Evolutionary conservation across 1,284 basidiomycete species (phyloP).

Genomic region (Cutaneotrichosporon cyanovorans): DNA sequence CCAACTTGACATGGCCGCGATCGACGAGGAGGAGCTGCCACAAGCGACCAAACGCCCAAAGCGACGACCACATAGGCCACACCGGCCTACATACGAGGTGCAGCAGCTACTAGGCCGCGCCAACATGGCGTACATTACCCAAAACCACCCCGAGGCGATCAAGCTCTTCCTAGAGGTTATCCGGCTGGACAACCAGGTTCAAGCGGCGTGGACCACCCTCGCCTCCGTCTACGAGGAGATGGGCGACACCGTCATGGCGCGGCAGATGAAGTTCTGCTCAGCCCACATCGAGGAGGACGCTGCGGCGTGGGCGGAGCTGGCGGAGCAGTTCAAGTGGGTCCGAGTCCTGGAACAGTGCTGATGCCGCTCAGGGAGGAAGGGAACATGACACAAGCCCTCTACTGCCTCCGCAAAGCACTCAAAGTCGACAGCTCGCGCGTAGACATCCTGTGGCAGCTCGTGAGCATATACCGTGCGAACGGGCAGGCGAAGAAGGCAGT

Average conservation of each 20-base stretch:
- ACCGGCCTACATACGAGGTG: slow-evolving; percentile 72
- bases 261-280: slow-evolving; percentile 81
- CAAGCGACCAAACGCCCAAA: slow-evolving; percentile 6
- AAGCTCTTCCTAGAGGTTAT: slow-evolving; percentile 84
- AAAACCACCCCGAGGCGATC: slow-evolving; percentile 63
- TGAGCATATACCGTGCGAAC: slow-evolving; percentile 68
- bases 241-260: slow-evolving; percentile 60
- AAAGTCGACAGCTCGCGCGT: slow-evolving; percentile 72
- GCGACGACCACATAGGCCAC: slow-evolving; percentile 26
- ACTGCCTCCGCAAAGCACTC: slow-evolving; percentile 81
- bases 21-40: slow-evolving; percentile 29
- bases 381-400: slow-evolving; percentile 75
- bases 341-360: neutral
- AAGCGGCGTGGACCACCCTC: slow-evolving; percentile 76
- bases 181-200: slow-evolving; percentile 79
- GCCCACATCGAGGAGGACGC: slow-evolving; percentile 78
- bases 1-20: slow-evolving; percentile 21
- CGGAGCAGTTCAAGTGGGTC: slow-evolving; percentile 61
- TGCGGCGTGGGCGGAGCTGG: slow-evolving; percentile 81
- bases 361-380: slow-evolving; percentile 54
- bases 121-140: slow-evolving; percentile 71
- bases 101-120: slow-evolving; percentile 72
- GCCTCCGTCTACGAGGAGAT: slow-evolving; percentile 69
- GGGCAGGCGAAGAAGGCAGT: slow-evolving; percentile 67
- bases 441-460: slow-evolving; percentile 84